phyloP scores from a whole-genome alignment of 768 basidiomycete species.

The Lentinus tigrinus region DNA sequence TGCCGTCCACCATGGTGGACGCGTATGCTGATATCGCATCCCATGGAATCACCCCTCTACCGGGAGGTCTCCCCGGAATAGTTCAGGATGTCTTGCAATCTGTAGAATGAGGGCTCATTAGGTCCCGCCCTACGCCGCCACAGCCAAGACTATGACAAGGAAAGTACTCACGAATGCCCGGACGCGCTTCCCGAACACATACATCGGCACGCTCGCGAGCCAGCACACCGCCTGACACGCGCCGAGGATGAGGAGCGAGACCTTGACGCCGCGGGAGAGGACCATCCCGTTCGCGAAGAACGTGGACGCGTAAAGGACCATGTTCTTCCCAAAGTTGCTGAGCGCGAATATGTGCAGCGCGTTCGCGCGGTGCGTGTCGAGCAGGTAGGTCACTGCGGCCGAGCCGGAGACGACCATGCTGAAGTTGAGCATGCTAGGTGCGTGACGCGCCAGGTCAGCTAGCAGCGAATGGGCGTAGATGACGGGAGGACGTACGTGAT shows the following conservation, averaged over 20 bases:
- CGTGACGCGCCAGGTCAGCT: no score
- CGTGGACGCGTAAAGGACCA: constrained; percentile 44
- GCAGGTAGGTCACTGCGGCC: constrained; percentile 43
- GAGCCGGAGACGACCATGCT: constrained; percentile 43
- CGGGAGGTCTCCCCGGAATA: not conserved
- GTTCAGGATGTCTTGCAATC: not conserved
- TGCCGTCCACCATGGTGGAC: no score
- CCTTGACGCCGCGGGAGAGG: constrained; percentile 35
- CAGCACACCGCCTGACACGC: constrained; percentile 42
- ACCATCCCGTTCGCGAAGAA: constrained; percentile 46
- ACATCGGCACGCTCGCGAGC: constrained; percentile 43
- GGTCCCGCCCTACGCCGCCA: not conserved
- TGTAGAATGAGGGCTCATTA: not conserved
- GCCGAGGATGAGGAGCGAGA: constrained; percentile 40
- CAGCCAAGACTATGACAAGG: not conserved
- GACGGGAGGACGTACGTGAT: constrained; percentile 17
- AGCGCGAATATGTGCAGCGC: constrained; percentile 42
- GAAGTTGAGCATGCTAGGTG: constrained; percentile 41
- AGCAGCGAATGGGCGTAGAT: no score
- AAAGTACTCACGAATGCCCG: constrained; percentile 38
- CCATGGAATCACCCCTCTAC: no score
- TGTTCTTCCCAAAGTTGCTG: constrained; percentile 44
- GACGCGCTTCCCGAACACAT: constrained; percentile 42
- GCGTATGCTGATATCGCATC: no score
- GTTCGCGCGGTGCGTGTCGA: constrained; percentile 43